Conservation (phyloP, 176 grass and related monocot genomes). For the Miscanthus lutarioriparius region DNA sequence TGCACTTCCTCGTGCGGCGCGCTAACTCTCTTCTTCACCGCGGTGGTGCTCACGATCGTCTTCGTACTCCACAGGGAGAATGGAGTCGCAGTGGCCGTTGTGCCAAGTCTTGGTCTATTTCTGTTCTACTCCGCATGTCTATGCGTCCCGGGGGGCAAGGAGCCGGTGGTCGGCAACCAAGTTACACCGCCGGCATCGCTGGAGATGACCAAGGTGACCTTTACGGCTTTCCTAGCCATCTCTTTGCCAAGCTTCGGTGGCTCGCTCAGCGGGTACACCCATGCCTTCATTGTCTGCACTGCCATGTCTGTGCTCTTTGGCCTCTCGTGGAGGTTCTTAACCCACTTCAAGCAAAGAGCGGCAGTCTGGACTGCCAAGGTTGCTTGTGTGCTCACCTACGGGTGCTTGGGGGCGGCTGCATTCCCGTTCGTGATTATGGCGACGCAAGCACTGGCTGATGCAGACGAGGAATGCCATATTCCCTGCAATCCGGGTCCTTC, state of each 20-base stretch:
- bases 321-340: constrained; percentile 4
- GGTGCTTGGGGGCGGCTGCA: not conserved
- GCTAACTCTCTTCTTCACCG: not conserved
- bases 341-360: not conserved
- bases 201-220: constrained; percentile 9
- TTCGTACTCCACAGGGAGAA: not conserved
- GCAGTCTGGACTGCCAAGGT: not conserved
- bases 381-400: not conserved
- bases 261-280: not conserved
- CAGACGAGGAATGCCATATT: not conserved
- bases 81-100: not conserved
- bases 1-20: not conserved
- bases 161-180: not conserved
- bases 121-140: not conserved
- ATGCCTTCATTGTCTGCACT: not conserved
- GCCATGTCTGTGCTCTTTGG: not conserved
- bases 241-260: not conserved
- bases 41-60: not conserved
- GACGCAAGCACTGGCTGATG: not conserved
- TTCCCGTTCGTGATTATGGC: not conserved
- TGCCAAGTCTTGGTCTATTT: not conserved
- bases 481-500: not conserved
- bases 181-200: not conserved
- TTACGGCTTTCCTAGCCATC: constrained; percentile 6
- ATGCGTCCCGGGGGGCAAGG: not conserved